A percentile compares a stretch with the other conserved stretches of the same genome.
Conservation (phyloP, 2,329 filamentous ascomycete genomes). For the Pseudocercospora crystallina region DNA sequence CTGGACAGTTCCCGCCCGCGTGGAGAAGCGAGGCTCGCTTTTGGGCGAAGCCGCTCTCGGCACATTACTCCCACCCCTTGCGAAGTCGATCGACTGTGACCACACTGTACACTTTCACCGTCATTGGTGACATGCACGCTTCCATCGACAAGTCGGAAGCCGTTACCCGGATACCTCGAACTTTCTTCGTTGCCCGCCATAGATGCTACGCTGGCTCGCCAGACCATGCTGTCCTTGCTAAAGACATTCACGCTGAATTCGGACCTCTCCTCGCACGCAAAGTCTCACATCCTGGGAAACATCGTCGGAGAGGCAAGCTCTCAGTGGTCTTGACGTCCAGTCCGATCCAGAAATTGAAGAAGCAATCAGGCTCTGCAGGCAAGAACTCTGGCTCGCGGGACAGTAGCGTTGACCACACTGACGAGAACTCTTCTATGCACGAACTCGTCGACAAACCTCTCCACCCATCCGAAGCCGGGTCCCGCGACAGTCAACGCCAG, state of each 20-base stretch:
- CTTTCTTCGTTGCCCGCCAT: conserved; percentile 47
- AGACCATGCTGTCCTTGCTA: conserved; percentile 46
- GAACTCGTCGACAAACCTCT: conserved; percentile 31
- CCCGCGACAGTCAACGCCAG: conserved; percentile 14
- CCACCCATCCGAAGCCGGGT: conserved; percentile 16
- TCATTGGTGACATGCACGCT: conserved; percentile 35
- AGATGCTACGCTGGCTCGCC: conserved; percentile 45
- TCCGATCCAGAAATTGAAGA: conserved; percentile 10
- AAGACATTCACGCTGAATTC: conserved; percentile 49
- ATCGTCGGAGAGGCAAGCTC: conserved; percentile 10
- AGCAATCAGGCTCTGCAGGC: conserved; percentile 3
- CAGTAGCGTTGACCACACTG: conserved; percentile 14
- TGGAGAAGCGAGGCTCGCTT: conserved; percentile 46
- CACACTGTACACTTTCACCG: conserved; percentile 46
- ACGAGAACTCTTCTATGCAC: conserved; percentile 24
- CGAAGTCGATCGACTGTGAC: conserved; percentile 32
- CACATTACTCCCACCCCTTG: conserved; percentile 31
- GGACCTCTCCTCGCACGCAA: conserved; percentile 37
- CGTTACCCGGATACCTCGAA: conserved; percentile 41
- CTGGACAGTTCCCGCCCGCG: conserved; percentile 38
- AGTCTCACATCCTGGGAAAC: conserved; percentile 13
- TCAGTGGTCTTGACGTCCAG: conserved; percentile 8
- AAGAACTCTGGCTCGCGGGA: conserved; percentile 9
- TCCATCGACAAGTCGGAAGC: conserved; percentile 27
- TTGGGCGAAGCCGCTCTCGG: conserved; percentile 40